phyloP scores from a whole-genome alignment of 306 rosid genomes.

The Rubus parviflorus region DNA sequence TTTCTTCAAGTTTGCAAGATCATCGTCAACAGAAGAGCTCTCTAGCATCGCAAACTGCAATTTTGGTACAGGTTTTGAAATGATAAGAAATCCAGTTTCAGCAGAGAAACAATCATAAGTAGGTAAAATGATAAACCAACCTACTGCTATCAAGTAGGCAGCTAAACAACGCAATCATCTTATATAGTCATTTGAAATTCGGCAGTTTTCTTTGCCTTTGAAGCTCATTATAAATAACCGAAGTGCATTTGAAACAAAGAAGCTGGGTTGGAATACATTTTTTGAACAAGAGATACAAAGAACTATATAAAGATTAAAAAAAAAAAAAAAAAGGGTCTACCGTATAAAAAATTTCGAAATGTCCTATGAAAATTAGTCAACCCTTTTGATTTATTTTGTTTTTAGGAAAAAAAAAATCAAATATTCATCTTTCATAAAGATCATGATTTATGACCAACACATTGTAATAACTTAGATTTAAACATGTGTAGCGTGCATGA shows the following conservation, averaged over 20 bases:
- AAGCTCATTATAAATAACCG: background rate
- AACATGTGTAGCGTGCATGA: too few species aligned
- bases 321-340: too few species aligned
- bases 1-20: constrained; percentile 46
- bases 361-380: too few species aligned
- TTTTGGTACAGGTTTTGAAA: background rate
- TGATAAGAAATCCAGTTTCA: background rate
- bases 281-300: background rate
- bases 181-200: background rate
- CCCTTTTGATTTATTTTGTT: too few species aligned
- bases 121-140: background rate
- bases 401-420: too few species aligned
- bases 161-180: background rate
- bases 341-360: too few species aligned
- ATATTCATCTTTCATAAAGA: too few species aligned
- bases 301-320: background rate
- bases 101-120: background rate
- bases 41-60: constrained; percentile 88
- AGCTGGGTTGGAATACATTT: background rate
- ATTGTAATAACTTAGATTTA: too few species aligned
- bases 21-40: constrained; percentile 78
- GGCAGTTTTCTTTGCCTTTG: background rate
- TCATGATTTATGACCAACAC: too few species aligned
- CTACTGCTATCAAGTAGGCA: background rate
- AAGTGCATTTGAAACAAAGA: background rate